Base-by-base conservation (phyloP, 306 rosid species). In the Styphnolobium japonicum region DNA sequence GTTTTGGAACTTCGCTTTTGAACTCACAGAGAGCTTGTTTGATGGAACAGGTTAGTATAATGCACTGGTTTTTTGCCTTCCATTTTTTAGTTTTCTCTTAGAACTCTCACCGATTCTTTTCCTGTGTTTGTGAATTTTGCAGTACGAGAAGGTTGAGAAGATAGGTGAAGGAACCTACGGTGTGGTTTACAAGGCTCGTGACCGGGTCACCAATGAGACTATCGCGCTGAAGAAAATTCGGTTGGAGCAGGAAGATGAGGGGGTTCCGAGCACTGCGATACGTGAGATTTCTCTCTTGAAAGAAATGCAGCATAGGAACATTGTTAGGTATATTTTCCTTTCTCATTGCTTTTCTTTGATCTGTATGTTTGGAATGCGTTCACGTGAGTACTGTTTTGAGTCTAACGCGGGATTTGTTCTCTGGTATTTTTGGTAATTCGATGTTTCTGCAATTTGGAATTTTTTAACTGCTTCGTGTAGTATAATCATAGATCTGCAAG, bases 91-190 rank as follows among this genome's bases (percentile, higher is more conserved):
- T n/a, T n/a, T n/a, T n/a, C n/a, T n/a, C n/a, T n/a, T n/a, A n/a
- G n/a, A n/a, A n/a, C n/a, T n/a, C n/a, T n/a, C n/a, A n/a, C n/a
- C n/a, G n/a, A n/a, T n/a, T n/a, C n/a, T n/a, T n/a, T n/a, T n/a
- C n/a, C n/a, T n/a, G n/a, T n/a, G n/a, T n/a, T n/a, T n/a, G n/a
- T n/a, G n/a, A n/a, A n/a, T n/a, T 80, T 70, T 76, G 75, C 81
- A 93, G 98, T 93, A 93, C 80, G 97, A 91, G 90, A 91, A 93
- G 74, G 96, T 93, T 39, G 98, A 93, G 90, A 93, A 93, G 88
- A 93, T 93, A 42, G 98, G 98, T 3, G 98, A 93, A 83, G 98
- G 98, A 43, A 91, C 98, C 31, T 93, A 93, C 73, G 98, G 98
- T 18, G 98, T 93, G 77, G 98, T 93, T 66, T 93, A 93, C 85